These are phyloP conservation scores for Epichloe sibirici DNA, from an alignment of 2,329 filamentous ascomycete genomes.

Conservation along the genomic window DNA sequence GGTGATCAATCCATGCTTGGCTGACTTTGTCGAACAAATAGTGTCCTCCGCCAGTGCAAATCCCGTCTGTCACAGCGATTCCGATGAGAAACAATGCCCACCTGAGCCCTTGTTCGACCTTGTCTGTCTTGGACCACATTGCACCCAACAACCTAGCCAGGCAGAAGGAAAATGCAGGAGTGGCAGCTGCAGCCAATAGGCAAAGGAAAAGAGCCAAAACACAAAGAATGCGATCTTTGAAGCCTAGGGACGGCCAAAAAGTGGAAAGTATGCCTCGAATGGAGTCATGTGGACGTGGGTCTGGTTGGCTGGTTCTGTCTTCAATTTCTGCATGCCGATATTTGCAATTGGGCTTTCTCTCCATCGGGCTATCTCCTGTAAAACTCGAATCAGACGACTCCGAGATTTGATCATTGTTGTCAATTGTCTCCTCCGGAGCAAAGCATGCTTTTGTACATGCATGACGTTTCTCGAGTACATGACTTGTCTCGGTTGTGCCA, in stretches of 20 bases:
- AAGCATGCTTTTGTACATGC: neutral
- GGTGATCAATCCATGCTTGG: slow-evolving; percentile 63
- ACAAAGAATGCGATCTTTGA: slow-evolving; percentile 39
- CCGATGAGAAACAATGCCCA: slow-evolving; percentile 62
- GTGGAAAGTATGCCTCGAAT: slow-evolving; percentile 31
- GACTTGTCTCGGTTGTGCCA: neutral
- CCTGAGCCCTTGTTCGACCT: slow-evolving; percentile 36
- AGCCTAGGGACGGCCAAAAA: slow-evolving; percentile 54
- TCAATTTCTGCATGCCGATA: neutral
- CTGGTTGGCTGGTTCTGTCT: neutral
- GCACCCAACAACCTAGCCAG: slow-evolving; percentile 61
- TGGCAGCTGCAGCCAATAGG: slow-evolving; percentile 51
- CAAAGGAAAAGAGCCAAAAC: slow-evolving; percentile 49
- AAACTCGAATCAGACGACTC: neutral
- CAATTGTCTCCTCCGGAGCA: neutral
- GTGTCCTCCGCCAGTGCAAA: slow-evolving; percentile 52
- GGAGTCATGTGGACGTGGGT: neutral
- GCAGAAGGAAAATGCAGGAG: slow-evolving; percentile 64
- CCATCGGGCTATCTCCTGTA: neutral
- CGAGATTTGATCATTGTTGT: neutral
- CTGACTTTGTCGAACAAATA: slow-evolving; percentile 61
- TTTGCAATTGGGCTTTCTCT: neutral
- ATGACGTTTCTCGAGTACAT: neutral
- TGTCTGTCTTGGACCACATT: slow-evolving; percentile 46
- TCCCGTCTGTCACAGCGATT: slow-evolving; percentile 54